Base-by-base conservation (phyloP, 306 rosid species). In the Lagenaria siceraria region DNA sequence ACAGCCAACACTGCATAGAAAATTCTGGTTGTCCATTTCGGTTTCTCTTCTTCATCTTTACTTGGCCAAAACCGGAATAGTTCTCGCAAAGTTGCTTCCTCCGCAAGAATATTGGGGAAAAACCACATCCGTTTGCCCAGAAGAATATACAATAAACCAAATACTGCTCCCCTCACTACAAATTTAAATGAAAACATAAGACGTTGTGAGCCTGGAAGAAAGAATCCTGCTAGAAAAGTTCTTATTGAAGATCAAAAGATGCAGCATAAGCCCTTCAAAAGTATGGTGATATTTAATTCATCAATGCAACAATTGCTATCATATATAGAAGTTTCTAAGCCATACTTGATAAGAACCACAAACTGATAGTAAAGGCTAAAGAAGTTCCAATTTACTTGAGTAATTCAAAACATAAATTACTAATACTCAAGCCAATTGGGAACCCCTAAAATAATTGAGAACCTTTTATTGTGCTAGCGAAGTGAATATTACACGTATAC, bases 1-100 rank as follows among this genome's bases (percentile, higher is more conserved):
- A 90, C 90, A 61, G 96, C 97, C 40, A 82, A 85, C 38, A 86
- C 52, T 21, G 99, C 90, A 86, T 96, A 96, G 88, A 96, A 90
- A 78, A 96, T 80, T 84, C 98, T 83, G 6, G 97, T 87, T 58
- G 99, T 92, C 99, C 99, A 96, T 82, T 90, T 92, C 8, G 98
- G 98, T 64, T 79, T 84, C 82, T 96, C 98, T 88, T 96, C 99
- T 85, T 96, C 99, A 82, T 96, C 98, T 84, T 92, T 90, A 90
- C 83, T 81, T 15, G 97, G 97, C 92, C 91, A 92, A 81, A 96
- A 92, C 82, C 96, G 91, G 90, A 96, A 96, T 80, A 96, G 70
- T 83, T 96, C 99, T 56, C 92, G 63, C 86, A 96, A 87, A 52
- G 99, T 90, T 56, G 98, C 99, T 87, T 96, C 99, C 89, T 96